Percentiles rank a stretch among this genome's conserved stretches.
These are phyloP conservation scores for Solanum hybrid DNA, from an alignment of 305 asterid species.

Conservation along the genomic window DNA sequence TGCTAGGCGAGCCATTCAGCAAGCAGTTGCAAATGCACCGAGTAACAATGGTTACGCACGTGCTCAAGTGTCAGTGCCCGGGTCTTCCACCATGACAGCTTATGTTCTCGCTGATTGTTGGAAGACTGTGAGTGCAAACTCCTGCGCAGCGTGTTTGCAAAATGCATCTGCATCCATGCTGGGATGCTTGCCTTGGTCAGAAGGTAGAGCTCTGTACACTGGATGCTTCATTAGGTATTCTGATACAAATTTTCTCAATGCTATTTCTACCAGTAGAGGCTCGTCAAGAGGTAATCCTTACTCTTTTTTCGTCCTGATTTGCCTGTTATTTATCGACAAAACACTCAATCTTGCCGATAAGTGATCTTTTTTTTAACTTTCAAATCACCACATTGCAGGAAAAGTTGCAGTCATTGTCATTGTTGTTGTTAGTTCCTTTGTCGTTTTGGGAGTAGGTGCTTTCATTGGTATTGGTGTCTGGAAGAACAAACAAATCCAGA, in stretches of 20 bases:
- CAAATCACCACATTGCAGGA: slow-evolving; percentile 6
- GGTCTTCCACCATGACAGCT: neutral
- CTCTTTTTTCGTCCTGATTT: neutral
- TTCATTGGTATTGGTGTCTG: slow-evolving; percentile 10
- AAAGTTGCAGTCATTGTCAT: neutral
- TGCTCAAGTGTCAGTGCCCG: neutral
- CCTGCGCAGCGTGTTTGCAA: slow-evolving; percentile 8
- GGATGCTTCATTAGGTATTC: slow-evolving; percentile 33
- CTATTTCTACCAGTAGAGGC: neutral
- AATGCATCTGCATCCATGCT: slow-evolving; percentile 14
- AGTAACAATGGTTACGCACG: slow-evolving; percentile 4
- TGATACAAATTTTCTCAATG: slow-evolving; percentile 18
- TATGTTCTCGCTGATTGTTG: slow-evolving; percentile 25
- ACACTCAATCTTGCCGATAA: too few relatives aligned
- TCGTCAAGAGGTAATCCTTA: slow-evolving; percentile 15
- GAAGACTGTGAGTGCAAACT: slow-evolving; percentile 4
- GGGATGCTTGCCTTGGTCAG: slow-evolving; percentile 25
- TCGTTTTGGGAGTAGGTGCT: slow-evolving; percentile 3
- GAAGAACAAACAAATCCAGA: slow-evolving; percentile 10
- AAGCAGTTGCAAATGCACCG: slow-evolving; percentile 16
- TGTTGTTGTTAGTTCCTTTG: slow-evolving; percentile 7
- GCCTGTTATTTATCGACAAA: neutral
- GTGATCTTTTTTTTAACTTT: neutral
- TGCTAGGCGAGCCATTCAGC: slow-evolving; percentile 8
- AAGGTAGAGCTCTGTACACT: slow-evolving; percentile 14